Evolutionary conservation across 1,139 yeast genomes (phyloP), one percentile per base, ranked within the genome.

Genomic region (Entelexis paramagnoliae): DNA sequence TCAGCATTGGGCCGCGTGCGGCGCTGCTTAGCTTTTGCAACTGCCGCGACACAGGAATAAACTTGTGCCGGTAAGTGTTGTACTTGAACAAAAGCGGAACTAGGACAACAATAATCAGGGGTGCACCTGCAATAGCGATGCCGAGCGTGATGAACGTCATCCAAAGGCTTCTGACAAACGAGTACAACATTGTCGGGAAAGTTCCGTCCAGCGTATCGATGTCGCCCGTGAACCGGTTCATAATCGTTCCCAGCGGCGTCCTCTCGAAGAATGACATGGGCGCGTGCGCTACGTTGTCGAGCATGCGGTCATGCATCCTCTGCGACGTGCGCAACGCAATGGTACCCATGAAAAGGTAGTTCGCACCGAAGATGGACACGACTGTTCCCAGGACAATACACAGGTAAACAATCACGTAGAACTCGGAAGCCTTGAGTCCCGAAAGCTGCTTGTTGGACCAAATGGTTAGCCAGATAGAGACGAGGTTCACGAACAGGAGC

Each of bases 1-100:
- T 79, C 68, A 80, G 84, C 32, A 86, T 89, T 51, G 80, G 77
- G 0, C 94, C 84, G 63, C 93, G 73, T 59, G 83, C 72, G n/a
- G 77, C 67, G 16, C 93, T 84, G 62, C 83, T 86, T 59, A 87
- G 68, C 62, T 95, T 76, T 65, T 85, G 84, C 51, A 86, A 69
- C 65, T 85, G 95, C 64, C 94, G 76, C 14, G 88, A 78, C n/a
- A 87, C 78, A 51, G 79, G 79, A 63, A 82, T 87, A 62, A 81
- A 85, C 66, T 83, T 87, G 19, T 63, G 79, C 83, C 68, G 91
- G 96, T 66, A 85, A 88, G 65, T 80, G 83, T 53, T 68, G 70
- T 89, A 91, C 52, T 88, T 70, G 58, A 72, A 77, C 55, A 76
- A 71, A 13, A 73, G 63, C 13, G 78, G 66, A 51, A 77, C 75